Base-by-base conservation (phyloP, 768 basidiomycete genomes). In the Russula abietina region DNA sequence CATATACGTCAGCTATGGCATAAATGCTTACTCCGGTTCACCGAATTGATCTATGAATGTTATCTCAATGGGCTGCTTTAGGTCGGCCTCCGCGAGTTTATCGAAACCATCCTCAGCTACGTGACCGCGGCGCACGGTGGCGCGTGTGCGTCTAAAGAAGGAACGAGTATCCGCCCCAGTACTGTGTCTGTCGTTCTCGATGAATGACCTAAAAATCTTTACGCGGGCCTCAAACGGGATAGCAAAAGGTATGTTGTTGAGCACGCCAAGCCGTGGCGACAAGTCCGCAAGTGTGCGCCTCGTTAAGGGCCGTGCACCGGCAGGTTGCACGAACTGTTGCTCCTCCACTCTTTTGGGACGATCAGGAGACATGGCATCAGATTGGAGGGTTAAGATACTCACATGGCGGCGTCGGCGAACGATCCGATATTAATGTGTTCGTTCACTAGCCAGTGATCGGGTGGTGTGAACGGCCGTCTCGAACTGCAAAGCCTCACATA, bases 171-270 rank as follows among this genome's bases (percentile, higher is more conserved):
- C 68, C 61, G 54, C 66, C 70, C 39, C 71, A 55, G 50, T 11
- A 10, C 22, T 63, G 59, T 66, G 67, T 57, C 72, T 76, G 69
- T 95, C 91, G 68, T 83, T 87, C 48, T 77, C 73, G 54, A 98
- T 83, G 72, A 97, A 97, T 58, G 83, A 78, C 26, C 92, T 81
- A 76, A 98, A 96, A 52, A 98, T 92, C 41, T 84, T 81, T 12
- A 98, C 91, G n/a, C 96, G 86, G 1, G 85, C 83, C 56, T 89
- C 86, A 75, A 98, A 98, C 0, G 96, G 95, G 60, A 98, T 89
- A 6, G 93, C 85, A 75, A 97, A 97, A 0, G 95, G 96, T 60
- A 98, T 90, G 74, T 98, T 95, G 77, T 98, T 91, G 57, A 98
- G 82, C 30, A 98, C 81, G 2, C 91, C 92, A 3, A 98, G 80